A percentile compares a stretch with the other conserved stretches of the same genome.
These are phyloP conservation scores for Moesziomyces aphidis DNA, from an alignment of 1,284 basidiomycete species.

Conservation along the genomic window DNA sequence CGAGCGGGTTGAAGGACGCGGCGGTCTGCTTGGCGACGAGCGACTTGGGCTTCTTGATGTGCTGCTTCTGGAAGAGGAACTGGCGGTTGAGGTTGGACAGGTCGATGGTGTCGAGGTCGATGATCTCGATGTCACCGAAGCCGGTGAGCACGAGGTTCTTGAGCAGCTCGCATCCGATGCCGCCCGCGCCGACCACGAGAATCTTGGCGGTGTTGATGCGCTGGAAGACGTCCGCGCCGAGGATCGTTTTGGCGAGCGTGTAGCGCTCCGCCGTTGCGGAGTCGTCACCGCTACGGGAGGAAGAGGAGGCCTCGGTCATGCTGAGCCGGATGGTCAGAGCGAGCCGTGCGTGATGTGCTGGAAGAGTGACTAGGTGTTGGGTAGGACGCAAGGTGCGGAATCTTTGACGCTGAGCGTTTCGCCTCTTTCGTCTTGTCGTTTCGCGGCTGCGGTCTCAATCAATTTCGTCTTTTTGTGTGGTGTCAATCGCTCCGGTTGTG, in stretches of 20 bases:
- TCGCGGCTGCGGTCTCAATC: constrained; percentile 4
- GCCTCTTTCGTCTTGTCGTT: not conserved
- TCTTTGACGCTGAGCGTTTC: too few relatives aligned
- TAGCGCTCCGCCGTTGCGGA: constrained; percentile 23
- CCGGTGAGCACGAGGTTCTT: constrained; percentile 96
- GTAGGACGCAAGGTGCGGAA: too few relatives aligned
- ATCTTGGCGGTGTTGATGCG: constrained; percentile 67
- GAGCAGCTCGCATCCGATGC: constrained; percentile 96
- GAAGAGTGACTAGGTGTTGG: too few relatives aligned
- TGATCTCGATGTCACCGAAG: constrained; percentile 86
- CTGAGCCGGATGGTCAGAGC: not conserved
- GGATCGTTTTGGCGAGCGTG: constrained; percentile 24
- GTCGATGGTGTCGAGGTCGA: constrained; percentile 99
- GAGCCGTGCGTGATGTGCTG: too few relatives aligned
- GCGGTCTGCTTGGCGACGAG: constrained; percentile 91
- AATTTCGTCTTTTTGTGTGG: not conserved
- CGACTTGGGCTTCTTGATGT: constrained; percentile 96
- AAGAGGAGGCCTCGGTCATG: constrained; percentile 20
- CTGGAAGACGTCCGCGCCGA: constrained; percentile 31
- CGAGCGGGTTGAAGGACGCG: constrained; percentile 88
- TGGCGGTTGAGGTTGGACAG: constrained; percentile 97
- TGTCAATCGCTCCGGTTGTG: too few relatives aligned
- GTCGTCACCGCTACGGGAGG: constrained; percentile 11
- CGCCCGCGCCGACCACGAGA: constrained; percentile 93
- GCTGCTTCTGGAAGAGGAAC: constrained; percentile 96